A percentile compares a stretch with the other conserved stretches of the same genome.
Conservation (phyloP, 179 eudicot genomes). For the Silene noctiflora region DNA sequence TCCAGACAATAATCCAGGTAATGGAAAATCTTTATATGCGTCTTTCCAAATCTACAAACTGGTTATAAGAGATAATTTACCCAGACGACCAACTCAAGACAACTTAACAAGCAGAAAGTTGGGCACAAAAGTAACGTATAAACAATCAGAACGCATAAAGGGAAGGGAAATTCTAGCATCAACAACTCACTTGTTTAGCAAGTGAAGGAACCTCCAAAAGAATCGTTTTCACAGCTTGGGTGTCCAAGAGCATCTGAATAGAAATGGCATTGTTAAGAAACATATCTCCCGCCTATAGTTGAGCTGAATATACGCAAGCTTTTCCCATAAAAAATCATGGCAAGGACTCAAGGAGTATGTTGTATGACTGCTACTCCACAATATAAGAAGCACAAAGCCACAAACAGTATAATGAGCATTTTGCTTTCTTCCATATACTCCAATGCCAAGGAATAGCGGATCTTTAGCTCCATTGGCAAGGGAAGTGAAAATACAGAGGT, state of each 20-base stretch:
- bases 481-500: not conserved
- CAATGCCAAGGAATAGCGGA: not conserved
- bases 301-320: too few relatives aligned
- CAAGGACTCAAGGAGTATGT: not conserved
- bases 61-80: not conserved
- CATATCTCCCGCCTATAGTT: not conserved
- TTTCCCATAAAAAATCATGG: too few relatives aligned
- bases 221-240: conserved; percentile 95
- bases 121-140: not conserved
- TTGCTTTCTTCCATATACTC: not conserved
- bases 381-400: not conserved
- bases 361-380: not conserved
- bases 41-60: conserved; percentile 7
- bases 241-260: conserved; percentile 91
- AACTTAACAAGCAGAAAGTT: not conserved
- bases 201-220: conserved; percentile 95
- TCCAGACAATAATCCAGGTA: not conserved
- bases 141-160: not conserved
- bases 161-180: not conserved
- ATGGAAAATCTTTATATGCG: too few relatives aligned
- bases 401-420: not conserved
- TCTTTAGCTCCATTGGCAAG: not conserved
- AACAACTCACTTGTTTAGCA: conserved; percentile 68
- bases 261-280: not conserved
- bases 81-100: not conserved